A percentile compares a stretch with the other conserved stretches of the same genome.
Conservation (phyloP, 805 yeast species). For the Wickerhamomyces ciferrii region DNA sequence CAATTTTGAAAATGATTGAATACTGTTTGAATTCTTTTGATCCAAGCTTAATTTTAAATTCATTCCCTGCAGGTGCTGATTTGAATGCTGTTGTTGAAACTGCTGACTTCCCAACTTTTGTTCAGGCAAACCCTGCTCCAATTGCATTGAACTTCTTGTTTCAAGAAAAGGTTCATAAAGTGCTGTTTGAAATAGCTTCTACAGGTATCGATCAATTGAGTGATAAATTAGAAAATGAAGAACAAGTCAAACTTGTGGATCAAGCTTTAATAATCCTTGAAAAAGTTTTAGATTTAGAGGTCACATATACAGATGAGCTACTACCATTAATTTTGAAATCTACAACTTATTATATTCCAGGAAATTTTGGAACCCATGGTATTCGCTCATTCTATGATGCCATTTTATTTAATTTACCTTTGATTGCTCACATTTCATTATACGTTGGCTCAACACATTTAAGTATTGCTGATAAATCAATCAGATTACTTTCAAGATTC, state of each 20-base stretch:
- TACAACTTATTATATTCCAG: constrained; percentile 24
- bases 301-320: constrained; percentile 50
- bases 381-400: constrained; percentile 66
- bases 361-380: constrained; percentile 49
- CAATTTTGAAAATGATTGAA: constrained; percentile 47
- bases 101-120: constrained; percentile 39
- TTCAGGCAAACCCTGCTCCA: constrained; percentile 68
- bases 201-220: constrained; percentile 54
- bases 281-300: constrained; percentile 47
- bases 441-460: constrained; percentile 58
- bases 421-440: constrained; percentile 69
- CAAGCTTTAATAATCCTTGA: constrained; percentile 40
- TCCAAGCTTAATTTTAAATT: constrained; percentile 43
- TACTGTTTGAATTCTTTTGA: constrained; percentile 45
- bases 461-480: constrained; percentile 45
- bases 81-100: constrained; percentile 42
- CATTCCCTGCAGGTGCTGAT: constrained; percentile 46
- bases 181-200: constrained; percentile 52
- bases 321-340: constrained; percentile 43
- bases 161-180: constrained; percentile 47
- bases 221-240: constrained; percentile 30
- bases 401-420: constrained; percentile 60
- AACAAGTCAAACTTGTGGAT: constrained; percentile 31
- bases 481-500: constrained; percentile 48
- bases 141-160: constrained; percentile 59